Evolutionary conservation across 1,139 yeast species (phyloP).

Genomic region (Magnusiomyces fungicola): DNA sequence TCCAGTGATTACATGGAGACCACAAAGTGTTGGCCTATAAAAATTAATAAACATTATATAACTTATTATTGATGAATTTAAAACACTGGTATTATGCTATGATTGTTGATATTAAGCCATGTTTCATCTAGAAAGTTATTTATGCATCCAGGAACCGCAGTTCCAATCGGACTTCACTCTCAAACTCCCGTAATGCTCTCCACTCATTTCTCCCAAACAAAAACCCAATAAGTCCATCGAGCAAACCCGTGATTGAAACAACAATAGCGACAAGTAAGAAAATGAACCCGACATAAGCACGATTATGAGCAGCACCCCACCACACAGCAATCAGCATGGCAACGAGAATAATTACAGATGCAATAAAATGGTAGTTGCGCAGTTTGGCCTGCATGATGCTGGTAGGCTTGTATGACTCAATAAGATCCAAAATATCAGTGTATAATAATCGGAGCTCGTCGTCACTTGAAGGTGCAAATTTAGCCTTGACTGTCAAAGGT

Average conservation of each 20-base stretch:
- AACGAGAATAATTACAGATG: constrained; percentile 45
- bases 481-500: not conserved
- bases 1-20: no score
- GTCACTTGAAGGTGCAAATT: not conserved
- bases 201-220: constrained; percentile 73
- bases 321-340: constrained; percentile 50
- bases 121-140: no score
- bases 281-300: constrained; percentile 53
- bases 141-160: constrained; percentile 9
- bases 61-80: no score
- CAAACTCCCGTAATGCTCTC: constrained; percentile 63
- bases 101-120: no score
- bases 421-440: constrained; percentile 48
- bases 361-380: constrained; percentile 58
- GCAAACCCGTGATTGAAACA: constrained; percentile 55
- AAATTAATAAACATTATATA: no score
- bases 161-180: constrained; percentile 33
- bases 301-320: constrained; percentile 44
- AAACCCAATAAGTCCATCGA: constrained; percentile 73
- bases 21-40: no score
- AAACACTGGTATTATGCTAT: no score
- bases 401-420: constrained; percentile 47
- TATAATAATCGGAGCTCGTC: constrained; percentile 35
- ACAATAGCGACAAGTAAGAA: constrained; percentile 41
- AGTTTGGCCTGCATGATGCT: constrained; percentile 56